Evolutionary conservation across 2,329 filamentous ascomycete genomes (phyloP).

Genomic region (Fusarium sp.): DNA sequence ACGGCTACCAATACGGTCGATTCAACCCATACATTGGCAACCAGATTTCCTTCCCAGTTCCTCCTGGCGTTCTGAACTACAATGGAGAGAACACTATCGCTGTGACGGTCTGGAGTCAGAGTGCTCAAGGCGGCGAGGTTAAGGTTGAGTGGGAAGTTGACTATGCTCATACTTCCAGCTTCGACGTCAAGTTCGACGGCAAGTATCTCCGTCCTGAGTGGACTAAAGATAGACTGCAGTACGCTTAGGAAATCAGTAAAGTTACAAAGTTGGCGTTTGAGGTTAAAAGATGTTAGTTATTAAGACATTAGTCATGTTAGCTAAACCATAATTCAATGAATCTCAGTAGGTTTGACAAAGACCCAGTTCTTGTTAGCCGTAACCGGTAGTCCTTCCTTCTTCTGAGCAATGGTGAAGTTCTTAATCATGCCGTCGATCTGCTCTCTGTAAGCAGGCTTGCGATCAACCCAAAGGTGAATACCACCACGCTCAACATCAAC

Average conservation of each 20-base stretch:
- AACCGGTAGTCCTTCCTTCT: slow-evolving; percentile 52
- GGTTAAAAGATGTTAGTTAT: background rate
- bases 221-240: slow-evolving; percentile 55
- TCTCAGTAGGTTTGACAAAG: slow-evolving; percentile 55
- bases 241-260: slow-evolving; percentile 37
- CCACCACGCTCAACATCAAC: slow-evolving; percentile 58
- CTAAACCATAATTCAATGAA: slow-evolving; percentile 36
- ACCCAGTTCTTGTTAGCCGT: slow-evolving; percentile 62
- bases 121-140: slow-evolving; percentile 62
- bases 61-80: slow-evolving; percentile 69
- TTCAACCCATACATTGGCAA: slow-evolving; percentile 72
- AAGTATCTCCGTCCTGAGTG: slow-evolving; percentile 64
- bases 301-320: background rate
- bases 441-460: slow-evolving; percentile 51
- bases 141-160: slow-evolving; percentile 65
- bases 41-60: slow-evolving; percentile 70
- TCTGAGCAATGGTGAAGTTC: slow-evolving; percentile 51
- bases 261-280: background rate
- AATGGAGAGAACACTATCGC: slow-evolving; percentile 68
- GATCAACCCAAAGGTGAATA: slow-evolving; percentile 58
- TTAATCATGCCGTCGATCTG: slow-evolving; percentile 55
- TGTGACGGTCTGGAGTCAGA: slow-evolving; percentile 71
- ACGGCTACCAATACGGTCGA: slow-evolving; percentile 73
- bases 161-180: slow-evolving; percentile 66
- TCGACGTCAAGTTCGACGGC: slow-evolving; percentile 62